Percentiles rank a stretch among this genome's conserved stretches.
Evolutionary conservation across 805 yeast species (phyloP).

Genomic region (Torulaspora gathmanii): DNA sequence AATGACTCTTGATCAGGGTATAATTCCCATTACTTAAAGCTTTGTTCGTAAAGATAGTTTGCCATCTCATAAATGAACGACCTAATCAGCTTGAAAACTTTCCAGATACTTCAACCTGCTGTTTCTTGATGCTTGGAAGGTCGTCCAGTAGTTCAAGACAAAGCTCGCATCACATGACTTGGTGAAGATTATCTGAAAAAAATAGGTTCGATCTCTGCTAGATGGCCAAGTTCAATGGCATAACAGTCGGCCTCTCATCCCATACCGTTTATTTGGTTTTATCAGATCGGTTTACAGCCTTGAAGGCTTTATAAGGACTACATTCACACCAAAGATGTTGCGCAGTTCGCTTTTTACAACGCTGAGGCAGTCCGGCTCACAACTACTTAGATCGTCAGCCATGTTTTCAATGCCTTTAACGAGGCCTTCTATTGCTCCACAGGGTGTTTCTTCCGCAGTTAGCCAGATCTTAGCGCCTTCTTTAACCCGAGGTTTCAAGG

Average conservation of each 20-base stretch:
- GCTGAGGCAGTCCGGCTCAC: slow-evolving; percentile 4
- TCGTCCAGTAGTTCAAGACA: background rate
- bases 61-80: slow-evolving; percentile 8
- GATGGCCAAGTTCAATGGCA: background rate
- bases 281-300: background rate
- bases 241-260: too few relatives aligned
- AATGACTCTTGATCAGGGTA: slow-evolving; percentile 16
- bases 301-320: background rate
- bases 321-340: slow-evolving; percentile 8
- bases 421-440: slow-evolving; percentile 3
- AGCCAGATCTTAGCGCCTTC: slow-evolving; percentile 18
- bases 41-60: slow-evolving; percentile 17
- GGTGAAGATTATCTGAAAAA: background rate
- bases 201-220: background rate
- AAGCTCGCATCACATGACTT: background rate
- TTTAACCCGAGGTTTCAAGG: slow-evolving; percentile 72
- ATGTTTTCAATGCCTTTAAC: slow-evolving; percentile 4
- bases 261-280: background rate
- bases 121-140: background rate
- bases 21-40: slow-evolving; percentile 20
- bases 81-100: too few relatives aligned
- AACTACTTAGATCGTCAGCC: slow-evolving; percentile 5
- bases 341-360: slow-evolving; percentile 8
- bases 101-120: background rate
- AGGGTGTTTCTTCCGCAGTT: background rate